Evolutionary conservation across 208 protist genomes (phyloP).

Genomic region (Trypanosoma melophagium): DNA sequence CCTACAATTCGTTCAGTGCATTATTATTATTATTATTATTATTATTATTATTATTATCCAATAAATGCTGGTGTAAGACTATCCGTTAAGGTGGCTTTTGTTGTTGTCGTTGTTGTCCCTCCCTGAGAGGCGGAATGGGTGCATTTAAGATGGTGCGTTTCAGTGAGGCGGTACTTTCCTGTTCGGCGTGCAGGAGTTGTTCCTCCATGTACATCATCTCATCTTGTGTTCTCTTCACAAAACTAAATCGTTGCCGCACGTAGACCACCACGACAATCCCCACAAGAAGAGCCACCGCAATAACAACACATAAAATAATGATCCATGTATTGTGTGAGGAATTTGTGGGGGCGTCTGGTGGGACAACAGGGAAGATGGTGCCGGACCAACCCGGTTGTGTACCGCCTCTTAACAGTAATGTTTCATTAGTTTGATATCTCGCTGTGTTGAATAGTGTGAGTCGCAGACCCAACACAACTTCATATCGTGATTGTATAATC

Average conservation of each 20-base stretch:
- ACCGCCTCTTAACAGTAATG: constrained; percentile 1
- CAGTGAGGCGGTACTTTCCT: constrained; percentile 15
- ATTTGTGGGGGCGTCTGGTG: not conserved
- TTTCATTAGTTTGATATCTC: not conserved
- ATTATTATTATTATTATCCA: no score
- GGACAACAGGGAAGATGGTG: not conserved
- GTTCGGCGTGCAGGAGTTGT: constrained; percentile 12
- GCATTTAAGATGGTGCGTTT: constrained; percentile 4
- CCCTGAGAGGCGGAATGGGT: constrained; percentile 2
- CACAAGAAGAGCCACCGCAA: not conserved
- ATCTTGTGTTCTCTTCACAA: not conserved
- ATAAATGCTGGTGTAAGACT: no score
- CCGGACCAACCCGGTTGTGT: constrained; percentile 9
- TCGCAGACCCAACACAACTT: not conserved
- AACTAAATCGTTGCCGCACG: not conserved
- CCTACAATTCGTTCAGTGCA: constrained; percentile 6
- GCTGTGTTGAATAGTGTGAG: not conserved
- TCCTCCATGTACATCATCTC: constrained; percentile 23
- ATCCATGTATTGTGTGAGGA: not conserved
- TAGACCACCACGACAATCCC: not conserved
- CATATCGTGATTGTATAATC: not conserved
- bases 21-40: no score
- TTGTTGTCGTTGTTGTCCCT: not conserved
- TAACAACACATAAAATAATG: not conserved
- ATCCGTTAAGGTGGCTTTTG: no score